These are phyloP conservation scores for Staphylotrichum tortipilum DNA, from an alignment of 495 filamentous ascomycete genomes.

Conservation along the genomic window DNA sequence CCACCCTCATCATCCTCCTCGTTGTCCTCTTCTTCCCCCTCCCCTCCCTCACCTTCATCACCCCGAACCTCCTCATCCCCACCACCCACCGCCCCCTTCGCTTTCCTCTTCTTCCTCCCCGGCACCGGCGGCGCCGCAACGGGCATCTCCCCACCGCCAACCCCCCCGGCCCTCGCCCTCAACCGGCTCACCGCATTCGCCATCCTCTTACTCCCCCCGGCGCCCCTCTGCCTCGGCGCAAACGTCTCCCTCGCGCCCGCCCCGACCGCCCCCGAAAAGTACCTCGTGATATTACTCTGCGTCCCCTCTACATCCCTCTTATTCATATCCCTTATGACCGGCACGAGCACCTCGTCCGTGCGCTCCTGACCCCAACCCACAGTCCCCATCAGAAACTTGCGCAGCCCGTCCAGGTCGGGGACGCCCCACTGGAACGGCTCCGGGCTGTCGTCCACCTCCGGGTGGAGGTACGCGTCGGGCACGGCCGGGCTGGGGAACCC, in stretches of 20 bases:
- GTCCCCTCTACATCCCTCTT: constrained; percentile 75
- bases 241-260: constrained; percentile 52
- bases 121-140: constrained; percentile 9
- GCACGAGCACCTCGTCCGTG: constrained; percentile 90
- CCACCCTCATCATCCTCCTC: constrained; percentile 10
- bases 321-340: constrained; percentile 93
- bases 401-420: constrained; percentile 77
- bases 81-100: constrained; percentile 11
- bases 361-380: constrained; percentile 86
- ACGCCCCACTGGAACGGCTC: constrained; percentile 89
- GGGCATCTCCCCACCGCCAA: constrained; percentile 14
- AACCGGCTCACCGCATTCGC: constrained; percentile 69
- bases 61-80: constrained; percentile 21
- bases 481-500: constrained; percentile 65
- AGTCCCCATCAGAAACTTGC: constrained; percentile 83
- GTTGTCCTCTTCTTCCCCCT: constrained; percentile 14
- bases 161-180: constrained; percentile 27
- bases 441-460: constrained; percentile 71
- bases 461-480: constrained; percentile 71
- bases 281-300: constrained; percentile 92
- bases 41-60: constrained; percentile 7
- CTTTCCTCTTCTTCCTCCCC: constrained; percentile 20
- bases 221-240: constrained; percentile 61
- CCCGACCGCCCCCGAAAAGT: constrained; percentile 48
- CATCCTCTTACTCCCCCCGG: constrained; percentile 66